A percentile compares a stretch with the other conserved stretches of the same genome.
phyloP scores from a whole-genome alignment of 2,329 filamentous ascomycete species.

The Capronia coronata region DNA sequence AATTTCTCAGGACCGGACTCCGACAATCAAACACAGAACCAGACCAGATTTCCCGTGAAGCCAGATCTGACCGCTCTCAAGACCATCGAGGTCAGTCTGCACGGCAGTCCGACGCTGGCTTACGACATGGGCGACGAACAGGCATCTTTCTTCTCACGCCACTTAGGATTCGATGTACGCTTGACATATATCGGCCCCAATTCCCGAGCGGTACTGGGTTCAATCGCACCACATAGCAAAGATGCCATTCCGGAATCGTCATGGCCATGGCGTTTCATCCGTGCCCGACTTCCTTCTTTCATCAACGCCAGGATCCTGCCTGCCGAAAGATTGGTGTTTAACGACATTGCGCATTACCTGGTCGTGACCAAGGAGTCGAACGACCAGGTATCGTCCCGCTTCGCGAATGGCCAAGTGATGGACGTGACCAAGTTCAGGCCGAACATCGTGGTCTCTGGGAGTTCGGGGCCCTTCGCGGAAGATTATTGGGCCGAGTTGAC shows the following conservation, averaged over 20 bases:
- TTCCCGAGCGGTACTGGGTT: constrained; percentile 3
- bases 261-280: constrained; percentile 8
- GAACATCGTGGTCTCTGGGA: constrained; percentile 29
- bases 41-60: constrained; percentile 4
- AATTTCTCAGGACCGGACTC: too few relatives aligned
- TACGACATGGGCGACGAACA: constrained; percentile 9
- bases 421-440: constrained; percentile 31
- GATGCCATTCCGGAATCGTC: constrained; percentile 1
- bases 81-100: constrained; percentile 1
- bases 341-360: constrained; percentile 10
- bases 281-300: neutral
- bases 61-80: neutral
- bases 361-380: constrained; percentile 7
- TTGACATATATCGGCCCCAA: constrained; percentile 6
- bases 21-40: too few relatives aligned
- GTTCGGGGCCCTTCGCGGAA: constrained; percentile 28
- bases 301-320: too few relatives aligned
- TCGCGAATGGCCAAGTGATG: constrained; percentile 24
- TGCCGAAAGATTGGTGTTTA: constrained; percentile 12
- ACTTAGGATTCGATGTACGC: constrained; percentile 2
- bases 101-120: constrained; percentile 6
- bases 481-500: constrained; percentile 30
- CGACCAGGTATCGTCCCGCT: constrained; percentile 13
- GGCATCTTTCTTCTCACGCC: neutral
- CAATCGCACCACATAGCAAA: constrained; percentile 9